Percentiles rank a stretch among this genome's conserved stretches.
Conservation (phyloP, 768 basidiomycete species). For the Tulasnella calospora region DNA sequence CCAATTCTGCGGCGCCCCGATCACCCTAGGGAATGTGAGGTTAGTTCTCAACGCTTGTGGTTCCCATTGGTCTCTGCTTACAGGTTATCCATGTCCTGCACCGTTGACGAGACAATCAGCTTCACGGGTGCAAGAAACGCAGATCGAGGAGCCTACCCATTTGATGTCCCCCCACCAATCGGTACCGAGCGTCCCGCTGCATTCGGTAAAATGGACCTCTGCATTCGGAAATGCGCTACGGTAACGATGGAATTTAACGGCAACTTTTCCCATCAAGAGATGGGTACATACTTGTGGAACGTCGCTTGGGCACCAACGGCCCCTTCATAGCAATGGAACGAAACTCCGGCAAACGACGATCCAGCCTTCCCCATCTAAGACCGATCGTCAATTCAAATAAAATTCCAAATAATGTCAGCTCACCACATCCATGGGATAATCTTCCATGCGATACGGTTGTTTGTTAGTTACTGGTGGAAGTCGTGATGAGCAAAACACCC, state of each 20-base stretch:
- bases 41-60: neutral
- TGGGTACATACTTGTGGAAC: slow-evolving; percentile 41
- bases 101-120: neutral
- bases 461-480: neutral
- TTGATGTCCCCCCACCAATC: slow-evolving; percentile 82
- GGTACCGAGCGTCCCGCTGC: slow-evolving; percentile 32
- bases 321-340: slow-evolving; percentile 70
- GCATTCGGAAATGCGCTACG: slow-evolving; percentile 20
- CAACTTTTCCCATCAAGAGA: neutral
- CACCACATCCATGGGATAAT: slow-evolving; percentile 58
- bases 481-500: neutral
- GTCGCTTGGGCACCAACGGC: slow-evolving; percentile 48
- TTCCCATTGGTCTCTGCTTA: neutral
- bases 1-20: slow-evolving; percentile 16
- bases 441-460: neutral
- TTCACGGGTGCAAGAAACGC: neutral
- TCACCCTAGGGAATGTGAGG: neutral
- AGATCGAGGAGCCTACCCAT: neutral
- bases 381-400: neutral
- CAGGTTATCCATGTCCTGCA: slow-evolving; percentile 11
- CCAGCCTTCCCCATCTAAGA: slow-evolving; percentile 26
- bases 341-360: slow-evolving; percentile 45
- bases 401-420: slow-evolving; percentile 26
- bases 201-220: slow-evolving; percentile 24
- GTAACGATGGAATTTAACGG: neutral